Base-by-base conservation (phyloP, 2,329 filamentous ascomycete species). In the Colletotrichum sp. region DNA sequence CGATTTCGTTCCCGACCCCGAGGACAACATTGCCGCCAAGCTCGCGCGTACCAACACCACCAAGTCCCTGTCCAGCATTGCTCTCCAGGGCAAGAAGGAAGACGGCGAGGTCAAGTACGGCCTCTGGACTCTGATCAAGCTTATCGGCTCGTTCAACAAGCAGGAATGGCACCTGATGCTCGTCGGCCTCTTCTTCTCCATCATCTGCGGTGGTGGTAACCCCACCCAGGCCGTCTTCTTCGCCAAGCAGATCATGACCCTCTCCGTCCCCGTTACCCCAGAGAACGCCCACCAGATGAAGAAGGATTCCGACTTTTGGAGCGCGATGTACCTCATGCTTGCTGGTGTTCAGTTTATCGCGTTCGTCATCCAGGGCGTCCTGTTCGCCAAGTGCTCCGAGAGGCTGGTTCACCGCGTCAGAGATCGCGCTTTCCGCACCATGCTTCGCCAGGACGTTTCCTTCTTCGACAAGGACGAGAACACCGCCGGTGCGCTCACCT, bases 391-490 rank as follows among this genome's bases (percentile, higher is more conserved):
- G 81, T 96, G 95, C 86, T 97, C 95, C n/a, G 95, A 98, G 86
- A 90, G 92, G 55, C 90, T 99, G 28, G 91, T 98, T 71, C 95
- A 95, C 82, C 93, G 95, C 24, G 95, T 96, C 2, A 92, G 97
- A 80, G 93, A 97, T 83, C 89, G 89, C 73, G 94, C 96, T 8
- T 98, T 99, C 88, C 91, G 96, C 36, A 90, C 93, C 28, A 95
- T 99, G 87, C 91, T 99, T 68, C 94, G 96, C 78, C 96, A 99
- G 85, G 97, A 99, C 78, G 96, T 99, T 75, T 88, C 92, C 32
- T 99, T 96, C 84, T 99, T 98, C 80, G 97, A 99, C 84, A 90
- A 89, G 60, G 95, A 98, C 78, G 94, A 97, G 83, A 98, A 99
- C 83, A 96, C 94, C 8, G 93, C 95, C 8, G 97, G 97, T 78